Percentiles rank a stretch among this genome's conserved stretches.
Conservation (phyloP, 495 filamentous ascomycete genomes). For the Talaromyces trachyspermus region DNA sequence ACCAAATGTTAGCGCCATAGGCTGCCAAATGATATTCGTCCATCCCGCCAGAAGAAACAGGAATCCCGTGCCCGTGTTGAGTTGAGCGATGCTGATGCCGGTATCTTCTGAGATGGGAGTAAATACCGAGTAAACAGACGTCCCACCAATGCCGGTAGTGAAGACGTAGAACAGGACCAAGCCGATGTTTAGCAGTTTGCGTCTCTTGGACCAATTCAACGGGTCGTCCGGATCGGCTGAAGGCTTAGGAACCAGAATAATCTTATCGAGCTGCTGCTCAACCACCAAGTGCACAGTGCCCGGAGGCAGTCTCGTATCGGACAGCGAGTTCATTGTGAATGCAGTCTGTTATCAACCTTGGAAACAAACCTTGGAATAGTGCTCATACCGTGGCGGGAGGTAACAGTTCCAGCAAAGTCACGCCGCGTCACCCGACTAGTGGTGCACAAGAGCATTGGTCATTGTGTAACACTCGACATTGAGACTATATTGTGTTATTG, state of each 20-base stretch:
- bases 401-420: no score
- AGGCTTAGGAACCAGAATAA: constrained; percentile 40
- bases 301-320: constrained; percentile 12
- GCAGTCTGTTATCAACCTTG: not conserved
- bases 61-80: constrained; percentile 22
- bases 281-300: constrained; percentile 35
- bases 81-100: constrained; percentile 21
- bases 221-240: constrained; percentile 41
- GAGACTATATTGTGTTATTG: no score
- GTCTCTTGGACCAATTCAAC: constrained; percentile 39
- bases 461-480: no score
- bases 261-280: constrained; percentile 27
- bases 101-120: constrained; percentile 17
- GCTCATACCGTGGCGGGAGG: no score
- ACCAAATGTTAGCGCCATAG: constrained; percentile 25
- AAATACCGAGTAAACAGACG: constrained; percentile 7
- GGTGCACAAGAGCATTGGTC: no score
- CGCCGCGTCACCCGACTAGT: no score
- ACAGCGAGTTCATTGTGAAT: not conserved
- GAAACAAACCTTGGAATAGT: no score
- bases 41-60: constrained; percentile 33
- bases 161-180: constrained; percentile 8
- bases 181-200: constrained; percentile 23
- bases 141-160: constrained; percentile 6
- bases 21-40: constrained; percentile 26